Conservation (phyloP, 192 early-diverging fungal genomes). For the Coemansia sp. region DNA sequence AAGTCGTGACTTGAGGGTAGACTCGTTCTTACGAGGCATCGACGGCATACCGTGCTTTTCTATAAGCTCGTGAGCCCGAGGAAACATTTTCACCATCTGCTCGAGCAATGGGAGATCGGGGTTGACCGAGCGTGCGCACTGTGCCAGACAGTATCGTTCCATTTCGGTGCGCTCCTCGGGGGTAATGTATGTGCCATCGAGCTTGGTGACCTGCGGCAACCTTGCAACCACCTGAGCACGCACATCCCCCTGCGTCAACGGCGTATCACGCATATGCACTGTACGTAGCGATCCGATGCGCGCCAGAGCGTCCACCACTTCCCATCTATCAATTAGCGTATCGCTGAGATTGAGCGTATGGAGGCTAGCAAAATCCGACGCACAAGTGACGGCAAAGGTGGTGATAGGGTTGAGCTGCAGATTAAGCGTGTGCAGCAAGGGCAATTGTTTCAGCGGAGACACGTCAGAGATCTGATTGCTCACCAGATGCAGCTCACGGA, state of each 20-base stretch:
- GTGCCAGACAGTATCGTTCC: constrained; percentile 39
- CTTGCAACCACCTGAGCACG: constrained; percentile 18
- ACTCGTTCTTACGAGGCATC: background rate
- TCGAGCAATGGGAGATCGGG: background rate
- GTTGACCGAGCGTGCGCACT: constrained; percentile 10
- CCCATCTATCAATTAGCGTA: constrained; percentile 16
- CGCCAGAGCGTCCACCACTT: background rate
- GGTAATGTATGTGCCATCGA: constrained; percentile 27
- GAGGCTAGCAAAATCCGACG: constrained; percentile 3
- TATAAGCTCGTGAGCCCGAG: constrained; percentile 17
- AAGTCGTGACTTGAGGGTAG: constrained; percentile 14
- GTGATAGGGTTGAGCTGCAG: constrained; percentile 25
- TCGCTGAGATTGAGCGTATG: constrained; percentile 20
- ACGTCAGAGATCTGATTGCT: constrained; percentile 26
- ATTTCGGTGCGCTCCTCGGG: constrained; percentile 39
- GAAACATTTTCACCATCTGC: constrained; percentile 7
- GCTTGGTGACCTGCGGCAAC: constrained; percentile 14
- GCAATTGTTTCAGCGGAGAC: constrained; percentile 6
- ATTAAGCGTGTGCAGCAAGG: constrained; percentile 11
- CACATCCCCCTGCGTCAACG: constrained; percentile 1
- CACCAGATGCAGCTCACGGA: constrained; percentile 26
- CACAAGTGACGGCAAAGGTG: background rate
- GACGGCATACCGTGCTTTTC: constrained; percentile 16
- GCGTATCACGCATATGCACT: constrained; percentile 7
- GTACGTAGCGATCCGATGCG: constrained; percentile 4